Percentiles rank a stretch among this genome's conserved stretches.
Conservation (phyloP, 176 grass and related monocot genomes). For the Aechmea fasciata region DNA sequence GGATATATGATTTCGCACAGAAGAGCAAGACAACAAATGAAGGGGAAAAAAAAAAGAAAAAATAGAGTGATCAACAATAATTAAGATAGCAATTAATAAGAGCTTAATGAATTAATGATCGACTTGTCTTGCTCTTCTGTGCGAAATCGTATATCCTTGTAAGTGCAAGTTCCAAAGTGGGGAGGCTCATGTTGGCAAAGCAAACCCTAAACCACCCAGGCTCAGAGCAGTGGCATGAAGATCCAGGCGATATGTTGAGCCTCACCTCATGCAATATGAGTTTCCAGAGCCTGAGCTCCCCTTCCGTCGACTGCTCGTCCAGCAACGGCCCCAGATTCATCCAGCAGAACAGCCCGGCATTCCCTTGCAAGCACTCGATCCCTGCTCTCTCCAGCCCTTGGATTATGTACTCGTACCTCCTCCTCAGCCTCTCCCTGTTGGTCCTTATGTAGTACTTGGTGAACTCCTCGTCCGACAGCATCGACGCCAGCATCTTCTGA, state of each 20-base stretch:
- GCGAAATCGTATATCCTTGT: slow-evolving; percentile 50
- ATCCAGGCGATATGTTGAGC: slow-evolving; percentile 77
- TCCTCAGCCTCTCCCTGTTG: slow-evolving; percentile 44
- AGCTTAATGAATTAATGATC: background rate
- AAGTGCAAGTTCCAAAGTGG: slow-evolving; percentile 62
- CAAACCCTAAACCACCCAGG: slow-evolving; percentile 91
- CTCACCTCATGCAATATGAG: slow-evolving; percentile 45
- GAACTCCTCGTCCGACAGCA: slow-evolving; percentile 58
- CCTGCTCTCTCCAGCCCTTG: slow-evolving; percentile 38
- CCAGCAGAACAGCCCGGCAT: slow-evolving; percentile 83
- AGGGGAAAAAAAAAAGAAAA: background rate
- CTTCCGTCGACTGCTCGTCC: slow-evolving; percentile 23
- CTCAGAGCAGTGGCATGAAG: slow-evolving; percentile 82
- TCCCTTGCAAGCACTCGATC: slow-evolving; percentile 53
- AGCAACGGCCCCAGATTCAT: slow-evolving; percentile 63
- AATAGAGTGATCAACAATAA: background rate
- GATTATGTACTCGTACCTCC: slow-evolving; percentile 51
- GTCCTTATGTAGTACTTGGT: slow-evolving; percentile 48
- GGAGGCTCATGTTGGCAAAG: slow-evolving; percentile 82
- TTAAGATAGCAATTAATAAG: too few species aligned
- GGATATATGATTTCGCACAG: slow-evolving; percentile 55
- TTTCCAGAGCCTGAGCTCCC: slow-evolving; percentile 61
- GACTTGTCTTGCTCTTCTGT: slow-evolving; percentile 28
- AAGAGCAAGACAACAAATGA: slow-evolving; percentile 21
- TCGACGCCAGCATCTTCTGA: slow-evolving; percentile 59